Percentiles rank a stretch among this genome's conserved stretches.
Conservation (phyloP, 2,329 filamentous ascomycete genomes). For the Lecanicillium sp. region DNA sequence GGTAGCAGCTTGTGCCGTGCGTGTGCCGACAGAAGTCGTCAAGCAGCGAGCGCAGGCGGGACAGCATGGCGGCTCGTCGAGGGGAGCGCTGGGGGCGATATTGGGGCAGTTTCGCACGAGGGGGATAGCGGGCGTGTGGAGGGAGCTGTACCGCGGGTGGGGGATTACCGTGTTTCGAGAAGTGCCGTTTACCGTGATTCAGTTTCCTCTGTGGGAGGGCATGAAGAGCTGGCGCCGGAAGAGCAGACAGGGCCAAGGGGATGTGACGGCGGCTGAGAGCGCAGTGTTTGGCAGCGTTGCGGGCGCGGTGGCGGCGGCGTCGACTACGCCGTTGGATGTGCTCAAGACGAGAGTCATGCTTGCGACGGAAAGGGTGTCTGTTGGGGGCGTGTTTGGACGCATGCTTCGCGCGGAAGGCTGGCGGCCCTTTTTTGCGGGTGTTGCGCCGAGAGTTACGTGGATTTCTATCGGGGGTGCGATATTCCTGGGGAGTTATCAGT, state of each 20-base stretch:
- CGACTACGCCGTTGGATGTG: conserved; percentile 92
- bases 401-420: conserved; percentile 59
- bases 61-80: conserved; percentile 63
- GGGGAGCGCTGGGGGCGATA: conserved; percentile 63
- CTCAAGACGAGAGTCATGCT: conserved; percentile 97
- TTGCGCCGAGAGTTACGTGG: conserved; percentile 82
- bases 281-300: too few relatives aligned
- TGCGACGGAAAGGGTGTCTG: conserved; percentile 56
- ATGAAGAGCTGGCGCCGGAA: conserved; percentile 66
- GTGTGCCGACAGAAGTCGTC: conserved; percentile 89
- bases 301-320: conserved; percentile 74
- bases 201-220: conserved; percentile 94
- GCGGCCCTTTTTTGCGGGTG: conserved; percentile 64
- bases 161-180: conserved; percentile 89
- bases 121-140: conserved; percentile 54
- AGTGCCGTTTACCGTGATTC: conserved; percentile 93
- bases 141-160: conserved; percentile 87
- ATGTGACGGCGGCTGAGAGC: too few relatives aligned
- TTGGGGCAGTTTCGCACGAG: conserved; percentile 35
- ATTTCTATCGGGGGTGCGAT: conserved; percentile 92
- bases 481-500: conserved; percentile 90
- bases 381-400: conserved; percentile 48
- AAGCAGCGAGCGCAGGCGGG: conserved; percentile 94
- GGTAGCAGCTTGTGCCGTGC: conserved; percentile 81
- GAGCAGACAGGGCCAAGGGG: too few relatives aligned